Evolutionary conservation across 1,284 basidiomycete genomes (phyloP), one percentile per base, ranked within the genome.

Genomic region (Irpex sp.): DNA sequence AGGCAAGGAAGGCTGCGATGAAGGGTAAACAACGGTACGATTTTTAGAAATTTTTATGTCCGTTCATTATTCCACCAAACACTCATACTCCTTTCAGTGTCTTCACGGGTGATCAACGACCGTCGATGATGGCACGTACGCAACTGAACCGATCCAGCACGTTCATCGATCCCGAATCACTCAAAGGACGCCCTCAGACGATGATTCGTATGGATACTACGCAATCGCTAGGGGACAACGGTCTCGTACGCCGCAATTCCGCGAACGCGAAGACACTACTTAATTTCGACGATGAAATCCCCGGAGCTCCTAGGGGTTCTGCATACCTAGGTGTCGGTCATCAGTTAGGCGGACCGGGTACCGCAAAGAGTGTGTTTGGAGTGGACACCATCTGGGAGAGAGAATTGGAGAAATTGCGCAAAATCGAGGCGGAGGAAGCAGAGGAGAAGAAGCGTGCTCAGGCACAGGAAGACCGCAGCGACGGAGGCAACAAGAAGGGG

Each of bases 351-450:
- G 64, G 79, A 17, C 72, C 78, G 2, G 64, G 65, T 2, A 78
- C 76, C 56, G 81, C 80, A 58, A 84, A 83, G 62, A 92, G 92
- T 26, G 91, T 93, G n/a, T 93, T 93, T 70, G 91, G 91, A 3
- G 86, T 89, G 5, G 91, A 93, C 73, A 91, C 86, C 2, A 70
- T 94, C 5, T 94, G 91, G 91, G 89, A 92, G 70, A 81, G 85
- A 38, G 91, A 93, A 74, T 83, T 92, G 78, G 83, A 75, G 21
- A 93, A 91, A 72, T 77, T 94, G 57, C 83, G 83, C 65, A 81
- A 86, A 68, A 90, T 93, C 0, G 88, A 93, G 72, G 85, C 83
- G 8, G 91, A 93, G 72, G 81, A 78, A 62, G 69, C 70, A 6
- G 86, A 85, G 57, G 79, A 78, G 21, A 84, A 85, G 66, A 81